A percentile compares a stretch with the other conserved stretches of the same genome.
Conservation (phyloP, 2,329 filamentous ascomycete species). For the Hymenotorrendiella dingleyae region DNA sequence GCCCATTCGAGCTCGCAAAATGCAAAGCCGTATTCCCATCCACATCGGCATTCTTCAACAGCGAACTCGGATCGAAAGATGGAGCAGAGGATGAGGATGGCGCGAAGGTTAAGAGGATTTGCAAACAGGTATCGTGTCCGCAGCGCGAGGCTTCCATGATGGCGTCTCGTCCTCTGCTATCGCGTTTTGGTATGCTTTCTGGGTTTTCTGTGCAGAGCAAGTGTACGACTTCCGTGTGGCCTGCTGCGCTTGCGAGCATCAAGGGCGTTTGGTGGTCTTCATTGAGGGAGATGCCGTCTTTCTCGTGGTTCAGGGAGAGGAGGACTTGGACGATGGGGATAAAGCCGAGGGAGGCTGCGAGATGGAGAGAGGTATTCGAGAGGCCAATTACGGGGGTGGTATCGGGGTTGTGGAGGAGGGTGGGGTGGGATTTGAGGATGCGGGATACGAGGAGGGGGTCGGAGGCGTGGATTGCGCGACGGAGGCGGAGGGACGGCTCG, state of each 20-base stretch:
- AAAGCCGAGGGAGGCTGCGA: constrained; percentile 69
- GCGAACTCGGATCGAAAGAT: background rate
- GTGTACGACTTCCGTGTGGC: constrained; percentile 69
- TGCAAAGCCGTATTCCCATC: constrained; percentile 84
- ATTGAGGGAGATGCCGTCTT: constrained; percentile 64
- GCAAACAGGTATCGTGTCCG: constrained; percentile 59
- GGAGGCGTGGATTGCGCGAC: constrained; percentile 77
- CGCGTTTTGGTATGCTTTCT: constrained; percentile 42
- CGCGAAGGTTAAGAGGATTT: constrained; percentile 56
- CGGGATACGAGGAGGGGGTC: constrained; percentile 63
- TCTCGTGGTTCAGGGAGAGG: constrained; percentile 69
- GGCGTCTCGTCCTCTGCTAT: constrained; percentile 64
- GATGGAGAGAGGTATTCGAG: constrained; percentile 78
- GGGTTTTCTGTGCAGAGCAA: constrained; percentile 62
- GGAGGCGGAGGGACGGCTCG: constrained; percentile 68
- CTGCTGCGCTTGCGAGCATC: constrained; percentile 66
- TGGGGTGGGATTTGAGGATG: constrained; percentile 68
- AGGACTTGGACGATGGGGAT: constrained; percentile 64
- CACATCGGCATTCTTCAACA: constrained; percentile 51
- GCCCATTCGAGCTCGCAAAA: constrained; percentile 77
- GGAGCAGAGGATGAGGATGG: constrained; percentile 29
- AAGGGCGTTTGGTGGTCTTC: constrained; percentile 74
- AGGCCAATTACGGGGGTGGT: constrained; percentile 49
- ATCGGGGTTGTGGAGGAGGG: constrained; percentile 73
- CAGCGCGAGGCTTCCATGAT: constrained; percentile 59